Evolutionary conservation across 176 grass and related monocot species (phyloP).

Genomic region (Oryza glaberrima): DNA sequence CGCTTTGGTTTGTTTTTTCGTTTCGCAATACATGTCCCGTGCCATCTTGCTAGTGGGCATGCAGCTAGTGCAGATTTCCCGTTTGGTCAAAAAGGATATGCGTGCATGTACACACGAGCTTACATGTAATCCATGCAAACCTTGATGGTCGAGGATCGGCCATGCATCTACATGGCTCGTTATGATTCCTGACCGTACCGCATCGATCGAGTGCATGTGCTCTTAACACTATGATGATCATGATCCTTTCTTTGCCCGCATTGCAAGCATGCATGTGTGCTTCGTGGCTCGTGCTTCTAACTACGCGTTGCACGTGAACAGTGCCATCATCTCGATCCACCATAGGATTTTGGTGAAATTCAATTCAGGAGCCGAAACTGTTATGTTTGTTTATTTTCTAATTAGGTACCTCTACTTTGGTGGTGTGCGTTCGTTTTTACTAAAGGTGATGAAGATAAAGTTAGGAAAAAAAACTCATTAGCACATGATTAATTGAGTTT

Average conservation of each 20-base stretch:
- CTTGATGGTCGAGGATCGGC: constrained; percentile 32
- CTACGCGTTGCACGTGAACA: constrained; percentile 24
- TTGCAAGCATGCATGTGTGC: constrained; percentile 24
- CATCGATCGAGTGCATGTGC: constrained; percentile 34
- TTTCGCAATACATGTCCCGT: neutral
- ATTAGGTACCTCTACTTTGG: neutral
- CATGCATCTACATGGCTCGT: constrained; percentile 20
- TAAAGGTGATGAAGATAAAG: no score
- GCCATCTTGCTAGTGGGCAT: neutral
- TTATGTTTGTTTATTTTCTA: neutral
- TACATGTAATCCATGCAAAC: constrained; percentile 33
- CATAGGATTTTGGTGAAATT: neutral
- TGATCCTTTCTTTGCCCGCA: constrained; percentile 31
- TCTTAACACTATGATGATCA: constrained; percentile 23
- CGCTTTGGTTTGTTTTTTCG: neutral
- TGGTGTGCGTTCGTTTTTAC: no score
- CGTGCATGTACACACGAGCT: constrained; percentile 7
- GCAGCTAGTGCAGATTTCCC: neutral
- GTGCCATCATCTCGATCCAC: neutral
- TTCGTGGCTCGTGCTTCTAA: constrained; percentile 6
- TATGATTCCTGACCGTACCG: constrained; percentile 10
- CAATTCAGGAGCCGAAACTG: neutral
- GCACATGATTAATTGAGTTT: no score
- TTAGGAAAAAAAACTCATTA: no score
- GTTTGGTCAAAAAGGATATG: constrained; percentile 45